phyloP scores from a whole-genome alignment of 2,329 filamentous ascomycete species.

The Dactylonectria macrodidyma region DNA sequence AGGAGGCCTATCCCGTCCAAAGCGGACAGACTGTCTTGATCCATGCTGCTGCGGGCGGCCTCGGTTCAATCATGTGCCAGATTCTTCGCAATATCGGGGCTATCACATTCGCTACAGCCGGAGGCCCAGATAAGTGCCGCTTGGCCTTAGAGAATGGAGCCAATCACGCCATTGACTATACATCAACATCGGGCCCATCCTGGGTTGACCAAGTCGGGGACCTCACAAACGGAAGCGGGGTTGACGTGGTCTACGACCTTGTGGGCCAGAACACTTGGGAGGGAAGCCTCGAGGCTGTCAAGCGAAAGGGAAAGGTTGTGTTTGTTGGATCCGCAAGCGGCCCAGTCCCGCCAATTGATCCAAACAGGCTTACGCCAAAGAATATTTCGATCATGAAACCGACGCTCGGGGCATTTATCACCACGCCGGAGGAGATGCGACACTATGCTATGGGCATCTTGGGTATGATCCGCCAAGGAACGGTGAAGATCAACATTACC shows the following conservation, averaged over 20 bases:
- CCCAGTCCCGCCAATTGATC: background rate
- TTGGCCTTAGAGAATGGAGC: background rate
- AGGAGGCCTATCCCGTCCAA: background rate
- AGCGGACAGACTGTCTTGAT: background rate
- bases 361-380: background rate
- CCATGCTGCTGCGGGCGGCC: background rate
- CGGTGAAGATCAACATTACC: background rate
- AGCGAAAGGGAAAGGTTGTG: background rate
- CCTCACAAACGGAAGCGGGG: slow-evolving; percentile 1
- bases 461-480: background rate
- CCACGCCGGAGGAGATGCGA: background rate
- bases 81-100: background rate
- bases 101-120: background rate
- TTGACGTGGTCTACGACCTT: slow-evolving; percentile 1
- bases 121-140: background rate
- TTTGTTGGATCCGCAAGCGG: background rate
- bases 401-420: background rate
- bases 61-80: background rate
- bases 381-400: background rate
- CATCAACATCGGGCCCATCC: background rate
- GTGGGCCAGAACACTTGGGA: slow-evolving; percentile 10
- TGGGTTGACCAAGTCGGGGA: slow-evolving; percentile 3
- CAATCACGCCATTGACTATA: slow-evolving; percentile 1
- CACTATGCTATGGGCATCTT: background rate
- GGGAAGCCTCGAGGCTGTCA: slow-evolving; percentile 3